These are phyloP conservation scores for Amanita muscaria DNA, from an alignment of 768 basidiomycete species.

Conservation along the genomic window DNA sequence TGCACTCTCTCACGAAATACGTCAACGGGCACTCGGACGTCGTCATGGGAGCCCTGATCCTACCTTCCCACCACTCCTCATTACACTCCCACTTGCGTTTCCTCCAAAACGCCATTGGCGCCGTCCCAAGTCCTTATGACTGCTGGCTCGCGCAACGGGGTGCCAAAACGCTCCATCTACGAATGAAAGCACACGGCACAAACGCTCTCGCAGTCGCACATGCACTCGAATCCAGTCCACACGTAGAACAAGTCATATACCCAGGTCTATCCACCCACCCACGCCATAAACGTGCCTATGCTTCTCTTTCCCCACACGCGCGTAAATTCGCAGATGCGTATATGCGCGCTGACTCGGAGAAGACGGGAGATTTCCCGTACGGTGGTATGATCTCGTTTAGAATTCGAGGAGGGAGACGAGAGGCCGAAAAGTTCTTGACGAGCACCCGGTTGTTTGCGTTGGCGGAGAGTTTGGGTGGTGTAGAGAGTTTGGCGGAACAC, in stretches of 20 bases:
- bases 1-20: conserved; percentile 86
- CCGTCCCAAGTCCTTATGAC: conserved; percentile 80
- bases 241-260: conserved; percentile 80
- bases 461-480: conserved; percentile 86
- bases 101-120: conserved; percentile 84
- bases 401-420: conserved; percentile 46
- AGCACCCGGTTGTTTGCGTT: conserved; percentile 62
- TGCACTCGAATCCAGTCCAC: conserved; percentile 41
- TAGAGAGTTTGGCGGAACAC: conserved; percentile 84
- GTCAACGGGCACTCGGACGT: conserved; percentile 93
- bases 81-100: conserved; percentile 61
- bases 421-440: conserved; percentile 62
- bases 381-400: conserved; percentile 86
- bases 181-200: conserved; percentile 79
- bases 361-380: conserved; percentile 64
- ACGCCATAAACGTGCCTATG: conserved; percentile 55
- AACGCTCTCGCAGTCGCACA: conserved; percentile 75
- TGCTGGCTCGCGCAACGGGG: conserved; percentile 87
- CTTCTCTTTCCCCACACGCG: conserved; percentile 61
- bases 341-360: conserved; percentile 15
- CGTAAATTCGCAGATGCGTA: conserved; percentile 43
- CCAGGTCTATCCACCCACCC: conserved; percentile 70
- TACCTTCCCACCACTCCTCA: conserved; percentile 44
- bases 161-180: conserved; percentile 82
- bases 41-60: conserved; percentile 77